Evolutionary conservation across 2,329 filamentous ascomycete genomes (phyloP), one percentile per base, ranked within the genome.

Genomic region (Paramyrothecium sp.): DNA sequence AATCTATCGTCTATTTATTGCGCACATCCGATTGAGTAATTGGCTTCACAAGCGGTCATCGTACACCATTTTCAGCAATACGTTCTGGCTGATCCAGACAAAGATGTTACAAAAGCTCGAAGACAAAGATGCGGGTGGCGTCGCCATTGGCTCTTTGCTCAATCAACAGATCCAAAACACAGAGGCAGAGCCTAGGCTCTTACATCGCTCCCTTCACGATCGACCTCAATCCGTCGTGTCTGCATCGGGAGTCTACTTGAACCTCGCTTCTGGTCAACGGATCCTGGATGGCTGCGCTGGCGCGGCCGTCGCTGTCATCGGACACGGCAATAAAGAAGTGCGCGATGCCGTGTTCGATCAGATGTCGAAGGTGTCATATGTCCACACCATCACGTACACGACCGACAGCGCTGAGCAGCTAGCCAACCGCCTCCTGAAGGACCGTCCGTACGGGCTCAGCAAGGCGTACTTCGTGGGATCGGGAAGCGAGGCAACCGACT

Each of bases 251-350:
- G 64, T 71, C 7, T 70, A 74, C 22, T 64, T 78, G 3, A 63
- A 64, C 1, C 69, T 76, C 4, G 59, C 68, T 10, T 66, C 72
- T 33, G 76, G 66, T 17, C 61, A 60, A 16, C 57, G 50, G 1
- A 64, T 95, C 48, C 81, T 92, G 16, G 91, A 95, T 69, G 88
- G 85, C 1, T 89, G 87, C 20, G 84, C 88, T 26, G 91, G 91
- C 20, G 88, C 90, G 3, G 89, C 88, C 33, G 68, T 70, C 3
- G 56, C 68, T 26, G 55, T 21, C 66, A 75, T 94, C 11, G 91
- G 90, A 7, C 87, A 91, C 63, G 85, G 84, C 30, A 81, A 88
- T 54, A 66, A 78, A 47, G 77, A 86, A 51, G 83, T 93, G 13
- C 76, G 77, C 13, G 74, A 81, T 2, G 89, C 87, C 1, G 80